Base-by-base conservation (phyloP, 371 early-diverging fungal genomes). In the Mortierella sp. region DNA sequence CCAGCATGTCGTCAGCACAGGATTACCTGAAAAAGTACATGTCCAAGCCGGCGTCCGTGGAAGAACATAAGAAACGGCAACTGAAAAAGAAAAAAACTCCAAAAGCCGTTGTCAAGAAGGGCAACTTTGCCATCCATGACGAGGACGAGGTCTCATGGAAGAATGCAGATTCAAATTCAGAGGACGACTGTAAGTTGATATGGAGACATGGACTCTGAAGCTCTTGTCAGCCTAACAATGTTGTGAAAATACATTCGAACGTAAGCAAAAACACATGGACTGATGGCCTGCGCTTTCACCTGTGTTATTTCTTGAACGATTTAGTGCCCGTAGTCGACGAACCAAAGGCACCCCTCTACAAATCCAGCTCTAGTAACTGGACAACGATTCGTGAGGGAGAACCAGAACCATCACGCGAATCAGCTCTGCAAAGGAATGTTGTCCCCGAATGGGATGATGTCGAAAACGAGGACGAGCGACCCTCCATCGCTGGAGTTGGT, bases 61-160 rank as follows among this genome's bases (percentile, higher is more conserved):
- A 80, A 31, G 81, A 82, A 19, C 80, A 83, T 56, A 83, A 84
- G 72, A 84, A 79, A 50, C 72, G 79, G 49, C 80, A 71, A 55
- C 80, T 81, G 41, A 82, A 82, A 54, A 73, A 78, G 59, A 82
- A 73, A 28, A 70, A 75, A 34, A 43, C 51, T 26, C 37, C 59
- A 30, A 59, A 64, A 51, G 24, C 59, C 4, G 55, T 59, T 8
- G 58, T 84, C 15, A 78, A 65, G 21, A 80, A 76, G 57, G 86
- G 86, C 52, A 86, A 84, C 54, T 72, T 85, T 62, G 86, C 83
- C 43, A 86, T 88, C 59, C 80, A 86, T 23, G 88, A 86, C 75
- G 87, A 87, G 30, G 87, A 86, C 32, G 84, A 82, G 27, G 63
- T 64, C 26, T 80, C 81, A 8, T 86, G 86, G 86, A 70, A 64